A percentile compares a stretch with the other conserved stretches of the same genome.
These are phyloP conservation scores for Pseudogymnoascus sp. DNA, from an alignment of 2,329 filamentous ascomycete species.

Conservation along the genomic window DNA sequence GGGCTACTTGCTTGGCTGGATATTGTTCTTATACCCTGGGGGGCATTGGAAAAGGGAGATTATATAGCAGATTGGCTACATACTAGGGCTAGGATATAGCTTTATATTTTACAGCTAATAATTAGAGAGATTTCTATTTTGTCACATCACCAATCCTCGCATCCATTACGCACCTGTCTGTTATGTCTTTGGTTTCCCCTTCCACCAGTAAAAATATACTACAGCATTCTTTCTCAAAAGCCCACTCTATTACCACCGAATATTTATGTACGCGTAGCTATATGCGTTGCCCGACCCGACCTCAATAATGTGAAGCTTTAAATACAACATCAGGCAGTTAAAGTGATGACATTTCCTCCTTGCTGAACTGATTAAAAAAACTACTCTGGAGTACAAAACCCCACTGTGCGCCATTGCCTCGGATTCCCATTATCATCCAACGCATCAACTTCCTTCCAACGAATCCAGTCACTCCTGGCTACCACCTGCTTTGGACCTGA, in stretches of 20 bases:
- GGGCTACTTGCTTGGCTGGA: constrained; percentile 14
- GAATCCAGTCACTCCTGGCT: background rate
- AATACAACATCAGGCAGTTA: background rate
- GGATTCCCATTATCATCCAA: background rate
- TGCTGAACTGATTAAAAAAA: background rate
- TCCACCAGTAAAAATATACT: background rate
- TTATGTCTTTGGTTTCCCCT: background rate
- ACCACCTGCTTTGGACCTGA: background rate
- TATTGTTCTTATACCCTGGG: constrained; percentile 12
- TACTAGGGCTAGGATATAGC: background rate
- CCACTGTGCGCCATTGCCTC: background rate
- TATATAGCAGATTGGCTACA: background rate
- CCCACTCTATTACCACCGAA: background rate
- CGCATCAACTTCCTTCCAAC: background rate
- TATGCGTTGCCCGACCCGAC: background rate
- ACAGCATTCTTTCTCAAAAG: background rate
- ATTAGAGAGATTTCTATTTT: background rate
- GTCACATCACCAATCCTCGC: background rate
- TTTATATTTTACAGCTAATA: background rate
- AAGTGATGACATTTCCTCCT: background rate
- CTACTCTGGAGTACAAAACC: background rate
- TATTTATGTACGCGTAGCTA: too few relatives aligned
- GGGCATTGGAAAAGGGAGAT: background rate
- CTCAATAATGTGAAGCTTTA: background rate
- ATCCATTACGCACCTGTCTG: background rate